Evolutionary conservation across 192 early-diverging fungal genomes (phyloP), one percentile per base, ranked within the genome.

Genomic region (Podochytrium sp.): DNA sequence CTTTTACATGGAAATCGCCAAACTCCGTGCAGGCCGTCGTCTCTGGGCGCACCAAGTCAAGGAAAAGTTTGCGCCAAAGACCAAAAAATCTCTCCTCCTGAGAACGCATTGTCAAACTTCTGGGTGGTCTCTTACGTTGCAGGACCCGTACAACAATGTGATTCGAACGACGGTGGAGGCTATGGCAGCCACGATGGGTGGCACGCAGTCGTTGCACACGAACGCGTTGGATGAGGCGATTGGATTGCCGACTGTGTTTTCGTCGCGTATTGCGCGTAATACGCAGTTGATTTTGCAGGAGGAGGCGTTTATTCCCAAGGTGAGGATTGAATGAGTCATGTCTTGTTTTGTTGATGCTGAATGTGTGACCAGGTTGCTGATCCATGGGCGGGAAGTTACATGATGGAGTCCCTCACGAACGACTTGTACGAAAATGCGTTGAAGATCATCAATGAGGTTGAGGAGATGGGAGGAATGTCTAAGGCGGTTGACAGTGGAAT

Each of bases 1-100:
- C 85, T 95, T 94, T 76, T 95, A 93, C 81, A 95, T 95, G 94
- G 94, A 95, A 79, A 91, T 95, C 56, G 94, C 94, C 33, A 95
- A 95, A 78, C 87, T 95, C 83, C 90, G 94, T 20, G 94, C 93
- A 2, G 94, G 91, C 1, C 86, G 94, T 20, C 84, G 91, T n/a
- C 89, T 95, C 5, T 95, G 93, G 93, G 91, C 94, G 10, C 70
- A 79, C 10, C 57, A 92, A 78, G 85, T 95, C 77, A 89, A 93
- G 79, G 86, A 93, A 71, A 93, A 92, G 65, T 95, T 95, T 73
- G 51, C 84, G n/a, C 91, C 94, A n/a, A 86, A 92, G 74, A 87
- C 84, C 71, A 69, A 88, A 61, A 94, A 94, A 77, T 91, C 88
- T 53, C 77, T 94, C 74, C 85, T 95, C 74, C 84, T 95, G 37